Conservation (phyloP, 345 rosid genomes). For the Erysimum cheiranthoides region DNA sequence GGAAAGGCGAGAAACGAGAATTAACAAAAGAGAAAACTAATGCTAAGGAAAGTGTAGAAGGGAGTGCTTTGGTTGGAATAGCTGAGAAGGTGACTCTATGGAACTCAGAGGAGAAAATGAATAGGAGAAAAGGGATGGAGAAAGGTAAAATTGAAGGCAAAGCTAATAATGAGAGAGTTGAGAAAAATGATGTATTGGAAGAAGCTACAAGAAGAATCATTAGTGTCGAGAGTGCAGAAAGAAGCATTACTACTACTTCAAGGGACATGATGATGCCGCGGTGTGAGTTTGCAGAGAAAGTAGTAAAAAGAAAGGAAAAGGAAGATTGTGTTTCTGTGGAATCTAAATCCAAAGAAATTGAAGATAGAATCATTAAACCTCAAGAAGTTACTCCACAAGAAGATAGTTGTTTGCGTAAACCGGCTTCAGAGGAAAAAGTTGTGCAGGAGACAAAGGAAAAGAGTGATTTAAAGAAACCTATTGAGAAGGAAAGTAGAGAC, state of each 20-base stretch:
- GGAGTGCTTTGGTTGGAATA: slow-evolving; percentile 23
- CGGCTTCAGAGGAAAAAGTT: neutral
- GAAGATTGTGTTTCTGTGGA: slow-evolving; percentile 32
- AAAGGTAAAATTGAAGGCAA: slow-evolving; percentile 17
- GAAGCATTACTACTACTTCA: slow-evolving; percentile 25
- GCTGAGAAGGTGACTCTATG: slow-evolving; percentile 41
- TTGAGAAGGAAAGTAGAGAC: slow-evolving; percentile 29
- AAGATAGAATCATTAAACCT: neutral
- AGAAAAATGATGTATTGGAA: slow-evolving; percentile 26
- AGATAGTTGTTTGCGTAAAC: slow-evolving; percentile 13
- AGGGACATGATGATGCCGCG: neutral
- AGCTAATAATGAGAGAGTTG: slow-evolving; percentile 20
- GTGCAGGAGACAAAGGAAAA: neutral
- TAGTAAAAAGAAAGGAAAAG: slow-evolving; percentile 20
- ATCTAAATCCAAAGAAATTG: slow-evolving; percentile 20
- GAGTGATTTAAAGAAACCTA: slow-evolving; percentile 22
- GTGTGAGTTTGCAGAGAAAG: slow-evolving; percentile 14
- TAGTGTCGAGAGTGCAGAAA: slow-evolving; percentile 29
- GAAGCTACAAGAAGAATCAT: slow-evolving; percentile 38
- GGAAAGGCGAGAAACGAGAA: neutral
- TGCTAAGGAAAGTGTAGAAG: slow-evolving; percentile 24
- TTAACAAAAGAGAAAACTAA: slow-evolving; percentile 5
- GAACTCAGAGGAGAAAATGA: slow-evolving; percentile 37
- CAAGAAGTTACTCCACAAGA: slow-evolving; percentile 20
- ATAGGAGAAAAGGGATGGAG: slow-evolving; percentile 18